These are phyloP conservation scores for Ophiosphaerella herpotricha DNA, from an alignment of 2,329 filamentous ascomycete genomes.

Conservation along the genomic window DNA sequence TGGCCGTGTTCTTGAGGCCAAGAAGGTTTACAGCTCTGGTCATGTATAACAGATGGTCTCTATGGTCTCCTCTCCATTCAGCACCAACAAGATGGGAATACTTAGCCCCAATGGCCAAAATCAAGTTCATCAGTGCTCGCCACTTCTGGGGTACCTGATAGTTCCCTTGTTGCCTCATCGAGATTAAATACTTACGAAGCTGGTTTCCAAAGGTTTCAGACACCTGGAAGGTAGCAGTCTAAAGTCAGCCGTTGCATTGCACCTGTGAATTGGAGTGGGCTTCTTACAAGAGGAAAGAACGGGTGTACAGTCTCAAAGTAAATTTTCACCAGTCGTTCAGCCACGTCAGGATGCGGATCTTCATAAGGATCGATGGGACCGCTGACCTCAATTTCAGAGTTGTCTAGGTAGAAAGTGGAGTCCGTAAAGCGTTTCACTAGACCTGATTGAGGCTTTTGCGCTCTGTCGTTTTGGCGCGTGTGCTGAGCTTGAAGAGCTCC, in stretches of 20 bases:
- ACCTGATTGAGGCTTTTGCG: slow-evolving; percentile 5
- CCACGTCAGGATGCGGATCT: slow-evolving; percentile 37
- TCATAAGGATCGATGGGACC: slow-evolving; percentile 31
- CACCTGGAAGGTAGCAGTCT: slow-evolving; percentile 4
- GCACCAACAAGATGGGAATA: slow-evolving; percentile 41
- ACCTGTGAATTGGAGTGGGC: neutral
- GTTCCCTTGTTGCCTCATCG: slow-evolving; percentile 7
- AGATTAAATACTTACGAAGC: slow-evolving; percentile 21
- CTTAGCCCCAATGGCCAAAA: slow-evolving; percentile 50
- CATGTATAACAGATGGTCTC: slow-evolving; percentile 48
- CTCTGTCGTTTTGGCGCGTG: slow-evolving; percentile 13
- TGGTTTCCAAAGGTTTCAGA: slow-evolving; percentile 25
- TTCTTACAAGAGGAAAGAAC: slow-evolving; percentile 33
- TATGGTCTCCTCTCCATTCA: slow-evolving; percentile 32
- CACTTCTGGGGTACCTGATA: slow-evolving; percentile 29
- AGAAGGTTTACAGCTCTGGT: slow-evolving; percentile 34
- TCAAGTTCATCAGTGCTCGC: slow-evolving; percentile 47
- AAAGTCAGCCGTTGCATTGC: neutral
- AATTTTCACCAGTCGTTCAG: slow-evolving; percentile 38
- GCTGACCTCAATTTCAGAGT: slow-evolving; percentile 32
- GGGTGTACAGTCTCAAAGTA: slow-evolving; percentile 46
- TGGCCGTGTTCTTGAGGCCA: slow-evolving; percentile 20
- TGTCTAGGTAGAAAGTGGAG: slow-evolving; percentile 43
- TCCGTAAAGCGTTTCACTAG: slow-evolving; percentile 24
- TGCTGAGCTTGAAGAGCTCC: slow-evolving; percentile 21